Evolutionary conservation across 2,329 filamentous ascomycete species (phyloP), one percentile per base, ranked within the genome.

Genomic region (Aspergillus arachidicola): DNA sequence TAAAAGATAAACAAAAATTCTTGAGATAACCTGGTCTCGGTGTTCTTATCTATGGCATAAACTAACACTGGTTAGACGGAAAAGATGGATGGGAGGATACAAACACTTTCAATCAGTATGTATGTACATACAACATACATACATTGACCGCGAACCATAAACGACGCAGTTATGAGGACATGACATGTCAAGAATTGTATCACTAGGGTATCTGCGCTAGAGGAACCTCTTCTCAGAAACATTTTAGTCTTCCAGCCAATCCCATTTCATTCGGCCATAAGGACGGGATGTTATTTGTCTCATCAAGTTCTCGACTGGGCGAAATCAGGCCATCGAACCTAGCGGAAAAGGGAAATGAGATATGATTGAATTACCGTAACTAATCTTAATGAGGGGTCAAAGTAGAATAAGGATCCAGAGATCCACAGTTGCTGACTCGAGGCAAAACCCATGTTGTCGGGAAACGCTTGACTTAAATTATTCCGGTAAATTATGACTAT

Each of bases 361-460:
- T 46, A 14, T n/a, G 53, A 51, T 38, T 38, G 14, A 50, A 59
- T 28, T 51, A 26, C 45, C 32, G 23, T 34, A 30, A 32, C 34
- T 59, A 59, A 41, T 46, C 23, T 59, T 59, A 59, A 32, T 51
- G 59, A 60, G 51, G 59, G 46, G 57, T 32, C 28, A 32, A 21
- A 32, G 48, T 14, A 51, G 46, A 50, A 6, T n/a, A 50, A 26
- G 46, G 26, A 30, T 28, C 26, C 14, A 16, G 46, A 30, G 60
- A 58, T 63, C 60, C 63, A 66, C 62, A 60, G 57, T 34, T 23
- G 48, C 63, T 55, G 59, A 41, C 38, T 41, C 6, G 38, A 61
- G 48, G 32, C 62, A 61, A 67, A 66, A 67, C 54, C 48, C 48
- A 53, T 57, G 61, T 32, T 63, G 60, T 68, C 62, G 60, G 64